These are phyloP conservation scores for Aquilaria sinensis DNA, from an alignment of 345 rosid genomes.

Conservation along the genomic window DNA sequence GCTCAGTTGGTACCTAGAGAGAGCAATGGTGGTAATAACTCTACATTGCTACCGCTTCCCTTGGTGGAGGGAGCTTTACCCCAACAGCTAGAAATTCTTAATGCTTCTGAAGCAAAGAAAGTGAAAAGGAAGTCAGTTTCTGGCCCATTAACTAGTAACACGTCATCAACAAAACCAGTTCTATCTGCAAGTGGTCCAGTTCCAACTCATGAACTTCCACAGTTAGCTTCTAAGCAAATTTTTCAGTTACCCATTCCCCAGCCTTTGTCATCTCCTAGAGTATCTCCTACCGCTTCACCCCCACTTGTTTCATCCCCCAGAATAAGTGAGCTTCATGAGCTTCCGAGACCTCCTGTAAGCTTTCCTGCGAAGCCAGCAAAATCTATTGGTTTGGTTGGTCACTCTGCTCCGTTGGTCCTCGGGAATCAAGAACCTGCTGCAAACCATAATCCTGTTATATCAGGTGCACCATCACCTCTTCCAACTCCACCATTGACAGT, in stretches of 20 bases:
- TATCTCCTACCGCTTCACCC: constrained; percentile 80
- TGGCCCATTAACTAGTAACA: constrained; percentile 58
- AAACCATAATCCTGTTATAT: constrained; percentile 25
- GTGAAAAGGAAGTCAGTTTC: constrained; percentile 60
- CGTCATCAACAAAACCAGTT: constrained; percentile 40
- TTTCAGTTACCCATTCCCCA: constrained; percentile 39
- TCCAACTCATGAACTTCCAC: constrained; percentile 34
- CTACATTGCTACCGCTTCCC: constrained; percentile 55
- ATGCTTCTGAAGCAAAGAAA: constrained; percentile 37
- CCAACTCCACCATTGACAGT: constrained; percentile 68
- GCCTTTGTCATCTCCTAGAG: constrained; percentile 54
- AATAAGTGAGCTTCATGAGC: constrained; percentile 82
- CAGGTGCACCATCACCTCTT: constrained; percentile 63
- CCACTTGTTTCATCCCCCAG: constrained; percentile 76
- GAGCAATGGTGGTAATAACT: constrained; percentile 26
- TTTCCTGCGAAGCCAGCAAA: constrained; percentile 43
- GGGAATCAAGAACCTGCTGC: constrained; percentile 56
- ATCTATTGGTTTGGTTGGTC: constrained; percentile 47
- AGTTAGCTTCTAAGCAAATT: constrained; percentile 35
- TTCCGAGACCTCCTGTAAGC: constrained; percentile 80
- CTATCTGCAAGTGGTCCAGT: constrained; percentile 43
- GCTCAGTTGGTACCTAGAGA: constrained; percentile 26
- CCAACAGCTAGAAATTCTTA: constrained; percentile 22
- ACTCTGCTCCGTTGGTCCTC: constrained; percentile 74
- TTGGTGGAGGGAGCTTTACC: constrained; percentile 34